A percentile compares a stretch with the other conserved stretches of the same genome.
Evolutionary conservation across 176 grass and related monocot genomes (phyloP).

Genomic region (Pontederia crassipes): DNA sequence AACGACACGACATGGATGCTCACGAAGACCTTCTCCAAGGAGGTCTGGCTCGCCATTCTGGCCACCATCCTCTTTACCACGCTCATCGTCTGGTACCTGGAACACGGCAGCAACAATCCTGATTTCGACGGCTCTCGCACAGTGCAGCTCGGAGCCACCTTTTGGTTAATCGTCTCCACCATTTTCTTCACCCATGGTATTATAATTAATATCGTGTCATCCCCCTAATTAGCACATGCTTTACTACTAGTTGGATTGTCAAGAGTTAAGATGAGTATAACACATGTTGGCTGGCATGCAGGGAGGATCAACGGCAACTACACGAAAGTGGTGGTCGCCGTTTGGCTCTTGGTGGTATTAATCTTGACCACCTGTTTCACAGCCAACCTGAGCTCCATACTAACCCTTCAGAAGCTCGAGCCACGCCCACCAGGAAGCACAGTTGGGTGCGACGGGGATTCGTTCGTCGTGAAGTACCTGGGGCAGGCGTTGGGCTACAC

Average conservation of each 20-base stretch:
- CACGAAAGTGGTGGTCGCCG: constrained; percentile 8
- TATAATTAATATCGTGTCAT: background rate
- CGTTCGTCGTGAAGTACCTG: constrained; percentile 14
- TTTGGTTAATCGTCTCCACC: constrained; percentile 19
- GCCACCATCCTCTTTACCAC: background rate
- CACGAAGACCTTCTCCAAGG: constrained; percentile 9
- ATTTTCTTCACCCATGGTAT: constrained; percentile 20
- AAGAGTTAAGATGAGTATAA: too few species aligned
- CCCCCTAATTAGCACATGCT: background rate
- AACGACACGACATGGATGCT: constrained; percentile 4
- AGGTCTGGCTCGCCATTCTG: constrained; percentile 14
- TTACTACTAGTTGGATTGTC: too few species aligned
- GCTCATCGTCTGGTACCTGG: constrained; percentile 15
- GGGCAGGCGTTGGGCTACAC: background rate
- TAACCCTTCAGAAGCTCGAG: constrained; percentile 7
- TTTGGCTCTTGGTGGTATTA: constrained; percentile 15
- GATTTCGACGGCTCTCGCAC: constrained; percentile 8
- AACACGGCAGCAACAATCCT: background rate
- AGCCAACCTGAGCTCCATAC: constrained; percentile 21
- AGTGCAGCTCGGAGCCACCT: constrained; percentile 14
- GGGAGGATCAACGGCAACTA: constrained; percentile 7
- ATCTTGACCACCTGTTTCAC: constrained; percentile 17
- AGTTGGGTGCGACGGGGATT: background rate
- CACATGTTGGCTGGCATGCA: background rate
- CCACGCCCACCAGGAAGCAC: background rate